Percentiles rank a stretch among this genome's conserved stretches.
phyloP scores from a whole-genome alignment of 768 basidiomycete species.

The Termitomyces titanicus region DNA sequence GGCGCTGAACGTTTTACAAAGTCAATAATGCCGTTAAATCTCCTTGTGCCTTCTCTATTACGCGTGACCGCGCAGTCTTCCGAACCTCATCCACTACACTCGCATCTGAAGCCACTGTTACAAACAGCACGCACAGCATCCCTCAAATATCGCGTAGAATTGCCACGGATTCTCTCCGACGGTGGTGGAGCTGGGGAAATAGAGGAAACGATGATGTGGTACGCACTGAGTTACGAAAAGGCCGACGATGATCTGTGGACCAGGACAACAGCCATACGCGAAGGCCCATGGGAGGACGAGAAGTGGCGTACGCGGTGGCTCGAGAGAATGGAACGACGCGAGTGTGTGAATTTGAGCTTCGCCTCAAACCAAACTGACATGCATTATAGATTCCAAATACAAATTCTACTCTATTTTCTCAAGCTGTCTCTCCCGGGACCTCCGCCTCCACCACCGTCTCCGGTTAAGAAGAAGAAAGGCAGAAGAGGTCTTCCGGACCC shows the following conservation, averaged over 20 bases:
- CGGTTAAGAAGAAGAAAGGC: conserved; percentile 28
- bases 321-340: conserved; percentile 64
- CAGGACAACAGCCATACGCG: conserved; percentile 18
- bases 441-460: conserved; percentile 23
- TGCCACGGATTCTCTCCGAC: conserved; percentile 54
- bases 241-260: conserved; percentile 27
- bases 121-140: conserved; percentile 51
- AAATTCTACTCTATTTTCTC: conserved; percentile 67
- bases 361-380: background rate
- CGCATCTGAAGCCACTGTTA: conserved; percentile 56
- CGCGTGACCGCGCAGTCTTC: conserved; percentile 41
- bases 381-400: conserved; percentile 61
- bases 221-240: conserved; percentile 60
- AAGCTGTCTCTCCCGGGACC: conserved; percentile 59
- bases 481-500: conserved; percentile 24
- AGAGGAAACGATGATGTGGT: conserved; percentile 81
- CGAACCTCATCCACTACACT: conserved; percentile 52
- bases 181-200: conserved; percentile 59
- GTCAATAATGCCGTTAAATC: conserved; percentile 68
- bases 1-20: conserved; percentile 20
- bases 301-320: conserved; percentile 56
- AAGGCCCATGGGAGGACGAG: conserved; percentile 45
- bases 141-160: conserved; percentile 63
- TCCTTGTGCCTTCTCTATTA: conserved; percentile 52
- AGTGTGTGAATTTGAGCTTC: conserved; percentile 35